Evolutionary conservation across 768 basidiomycete species (phyloP).

Genomic region (Pleurotus tuoliensis): DNA sequence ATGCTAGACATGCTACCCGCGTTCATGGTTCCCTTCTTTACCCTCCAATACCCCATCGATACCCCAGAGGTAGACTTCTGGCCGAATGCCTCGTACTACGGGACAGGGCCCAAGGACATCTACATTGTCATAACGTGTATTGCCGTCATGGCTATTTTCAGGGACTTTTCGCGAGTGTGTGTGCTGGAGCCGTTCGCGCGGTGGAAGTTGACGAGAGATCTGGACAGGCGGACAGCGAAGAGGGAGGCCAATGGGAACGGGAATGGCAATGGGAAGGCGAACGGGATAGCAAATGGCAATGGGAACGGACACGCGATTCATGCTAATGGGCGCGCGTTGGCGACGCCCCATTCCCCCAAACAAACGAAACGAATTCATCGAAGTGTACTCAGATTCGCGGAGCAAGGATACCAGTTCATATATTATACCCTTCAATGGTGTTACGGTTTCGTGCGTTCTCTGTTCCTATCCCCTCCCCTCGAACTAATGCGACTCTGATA

Average conservation of each 20-base stretch:
- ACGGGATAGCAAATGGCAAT: constrained; percentile 26
- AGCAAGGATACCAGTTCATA: constrained; percentile 88
- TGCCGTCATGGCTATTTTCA: constrained; percentile 78
- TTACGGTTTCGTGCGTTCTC: constrained; percentile 77
- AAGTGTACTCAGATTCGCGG: constrained; percentile 83
- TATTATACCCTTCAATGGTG: constrained; percentile 78
- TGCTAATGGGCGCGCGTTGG: constrained; percentile 20
- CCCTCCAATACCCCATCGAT: constrained; percentile 65
- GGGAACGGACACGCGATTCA: constrained; percentile 25
- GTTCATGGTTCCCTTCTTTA: constrained; percentile 63
- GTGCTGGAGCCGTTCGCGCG: constrained; percentile 79
- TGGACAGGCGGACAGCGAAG: constrained; percentile 26
- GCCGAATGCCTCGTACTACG: constrained; percentile 65
- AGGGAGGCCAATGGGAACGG: constrained; percentile 16
- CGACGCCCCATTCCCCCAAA: constrained; percentile 20
- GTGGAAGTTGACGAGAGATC: constrained; percentile 64
- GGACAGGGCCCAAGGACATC: constrained; percentile 70
- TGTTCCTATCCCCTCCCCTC: constrained; percentile 5
- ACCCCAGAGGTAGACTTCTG: constrained; percentile 70
- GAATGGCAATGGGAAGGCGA: constrained; percentile 17
- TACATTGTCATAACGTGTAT: constrained; percentile 81
- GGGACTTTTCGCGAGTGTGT: constrained; percentile 72
- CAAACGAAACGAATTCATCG: constrained; percentile 63
- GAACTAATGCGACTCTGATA: constrained; percentile 22
- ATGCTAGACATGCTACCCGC: constrained; percentile 39